These are phyloP conservation scores for Yamadazyma aaseri DNA, from an alignment of 1,139 yeast genomes.

Conservation along the genomic window DNA sequence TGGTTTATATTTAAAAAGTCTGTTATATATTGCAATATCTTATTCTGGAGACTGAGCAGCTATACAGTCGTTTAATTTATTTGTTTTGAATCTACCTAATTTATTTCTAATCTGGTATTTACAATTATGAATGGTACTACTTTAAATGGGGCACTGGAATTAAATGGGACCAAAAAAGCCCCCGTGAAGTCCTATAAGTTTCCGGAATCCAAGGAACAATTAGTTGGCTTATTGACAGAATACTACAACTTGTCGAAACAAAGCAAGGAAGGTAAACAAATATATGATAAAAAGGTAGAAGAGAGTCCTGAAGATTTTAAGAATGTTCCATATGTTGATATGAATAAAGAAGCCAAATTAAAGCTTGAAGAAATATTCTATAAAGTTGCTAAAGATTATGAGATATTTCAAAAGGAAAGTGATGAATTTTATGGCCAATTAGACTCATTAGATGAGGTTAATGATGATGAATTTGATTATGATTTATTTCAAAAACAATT, in stretches of 20 bases:
- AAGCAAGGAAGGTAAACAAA: constrained; percentile 8
- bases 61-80: background rate
- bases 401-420: constrained; percentile 24
- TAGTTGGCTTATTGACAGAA: constrained; percentile 29
- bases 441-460: constrained; percentile 9
- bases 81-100: too few species aligned
- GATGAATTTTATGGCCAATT: constrained; percentile 22
- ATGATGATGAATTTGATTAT: constrained; percentile 35
- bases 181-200: constrained; percentile 9
- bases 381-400: constrained; percentile 30
- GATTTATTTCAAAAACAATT: constrained; percentile 64
- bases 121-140: constrained; percentile 6
- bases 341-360: constrained; percentile 21
- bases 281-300: constrained; percentile 3
- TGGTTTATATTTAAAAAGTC: constrained; percentile 1
- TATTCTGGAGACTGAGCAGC: background rate
- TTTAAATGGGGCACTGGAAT: constrained; percentile 3
- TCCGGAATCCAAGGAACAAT: constrained; percentile 33
- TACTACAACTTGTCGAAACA: constrained; percentile 27
- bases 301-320: constrained; percentile 8
- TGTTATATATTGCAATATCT: too few species aligned
- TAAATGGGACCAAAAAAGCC: background rate
- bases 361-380: constrained; percentile 33
- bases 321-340: constrained; percentile 16
- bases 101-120: too few species aligned